Evolutionary conservation across 257 asterid species (phyloP).

Genomic region (Fraxinus quadrangulata): DNA sequence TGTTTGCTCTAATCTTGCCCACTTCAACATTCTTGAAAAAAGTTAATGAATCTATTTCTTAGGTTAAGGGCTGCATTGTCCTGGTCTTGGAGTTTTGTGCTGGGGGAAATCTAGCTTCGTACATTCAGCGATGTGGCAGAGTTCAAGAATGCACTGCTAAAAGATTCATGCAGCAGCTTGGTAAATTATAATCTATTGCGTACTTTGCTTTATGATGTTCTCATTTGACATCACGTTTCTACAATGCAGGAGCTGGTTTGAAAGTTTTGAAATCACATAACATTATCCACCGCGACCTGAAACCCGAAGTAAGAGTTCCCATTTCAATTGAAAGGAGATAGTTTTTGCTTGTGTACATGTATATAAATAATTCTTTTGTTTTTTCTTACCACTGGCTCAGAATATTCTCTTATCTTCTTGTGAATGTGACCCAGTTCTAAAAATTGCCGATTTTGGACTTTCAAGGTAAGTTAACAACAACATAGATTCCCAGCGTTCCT

Average conservation of each 20-base stretch:
- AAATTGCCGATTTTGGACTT: constrained; percentile 65
- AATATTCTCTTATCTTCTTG: constrained; percentile 50
- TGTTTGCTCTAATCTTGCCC: background rate
- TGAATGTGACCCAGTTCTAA: constrained; percentile 42
- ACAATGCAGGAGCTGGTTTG: constrained; percentile 45
- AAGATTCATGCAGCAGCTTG: constrained; percentile 54
- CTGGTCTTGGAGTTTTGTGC: constrained; percentile 57
- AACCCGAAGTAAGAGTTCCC: constrained; percentile 50
- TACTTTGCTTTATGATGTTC: background rate
- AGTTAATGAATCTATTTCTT: constrained; percentile 13
- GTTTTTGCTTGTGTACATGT: background rate
- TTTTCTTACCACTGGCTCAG: constrained; percentile 27
- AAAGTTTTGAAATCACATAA: constrained; percentile 39
- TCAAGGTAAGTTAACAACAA: constrained; percentile 41
- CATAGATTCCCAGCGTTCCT: background rate
- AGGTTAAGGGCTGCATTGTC: constrained; percentile 43
- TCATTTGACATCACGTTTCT: background rate
- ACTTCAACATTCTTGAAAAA: background rate
- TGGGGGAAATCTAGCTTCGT: constrained; percentile 57
- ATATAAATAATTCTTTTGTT: background rate
- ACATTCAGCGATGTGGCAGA: constrained; percentile 45
- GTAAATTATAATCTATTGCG: constrained; percentile 24
- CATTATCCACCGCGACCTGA: constrained; percentile 55
- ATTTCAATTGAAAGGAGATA: background rate
- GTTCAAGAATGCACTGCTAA: constrained; percentile 44